phyloP scores from a whole-genome alignment of 257 asterid genomes.

The Gynochthodes officinalis region DNA sequence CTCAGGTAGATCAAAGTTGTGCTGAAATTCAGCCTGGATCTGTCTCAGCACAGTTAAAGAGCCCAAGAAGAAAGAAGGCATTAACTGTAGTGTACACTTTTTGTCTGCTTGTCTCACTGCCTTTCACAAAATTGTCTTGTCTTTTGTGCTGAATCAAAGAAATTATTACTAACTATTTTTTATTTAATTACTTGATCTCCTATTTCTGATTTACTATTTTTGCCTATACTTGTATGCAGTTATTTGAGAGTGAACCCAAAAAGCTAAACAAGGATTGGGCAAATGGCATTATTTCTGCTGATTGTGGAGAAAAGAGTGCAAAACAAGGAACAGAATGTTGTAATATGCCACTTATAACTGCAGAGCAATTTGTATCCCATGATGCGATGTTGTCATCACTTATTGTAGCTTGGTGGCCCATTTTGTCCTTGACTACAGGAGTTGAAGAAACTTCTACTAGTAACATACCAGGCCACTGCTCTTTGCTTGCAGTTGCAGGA shows the following conservation, averaged over 20 bases:
- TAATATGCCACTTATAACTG: conserved; percentile 40
- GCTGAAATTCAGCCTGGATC: conserved; percentile 27
- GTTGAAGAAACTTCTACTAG: conserved; percentile 37
- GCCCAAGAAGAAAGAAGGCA: conserved; percentile 35
- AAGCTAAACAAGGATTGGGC: conserved; percentile 22
- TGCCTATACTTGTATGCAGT: conserved; percentile 35
- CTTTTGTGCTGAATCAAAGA: background rate
- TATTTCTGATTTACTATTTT: background rate
- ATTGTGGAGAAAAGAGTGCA: conserved; percentile 23
- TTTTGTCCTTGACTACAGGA: conserved; percentile 35
- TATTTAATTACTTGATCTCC: background rate
- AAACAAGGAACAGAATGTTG: conserved; percentile 31
- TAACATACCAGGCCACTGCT: conserved; percentile 40
- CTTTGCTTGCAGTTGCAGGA: conserved; percentile 80
- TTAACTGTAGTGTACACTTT: conserved; percentile 40
- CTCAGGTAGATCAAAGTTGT: conserved; percentile 30
- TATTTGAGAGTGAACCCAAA: conserved; percentile 27
- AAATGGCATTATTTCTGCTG: conserved; percentile 27
- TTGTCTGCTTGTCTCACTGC: background rate
- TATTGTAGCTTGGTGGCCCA: conserved; percentile 85
- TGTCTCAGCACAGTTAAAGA: conserved; percentile 23
- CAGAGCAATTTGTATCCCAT: conserved; percentile 68
- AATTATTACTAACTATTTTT: background rate
- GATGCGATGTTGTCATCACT: conserved; percentile 71
- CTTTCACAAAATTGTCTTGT: background rate